Base-by-base conservation (phyloP, 2,329 filamentous ascomycete species). In the Phoma sp. region DNA sequence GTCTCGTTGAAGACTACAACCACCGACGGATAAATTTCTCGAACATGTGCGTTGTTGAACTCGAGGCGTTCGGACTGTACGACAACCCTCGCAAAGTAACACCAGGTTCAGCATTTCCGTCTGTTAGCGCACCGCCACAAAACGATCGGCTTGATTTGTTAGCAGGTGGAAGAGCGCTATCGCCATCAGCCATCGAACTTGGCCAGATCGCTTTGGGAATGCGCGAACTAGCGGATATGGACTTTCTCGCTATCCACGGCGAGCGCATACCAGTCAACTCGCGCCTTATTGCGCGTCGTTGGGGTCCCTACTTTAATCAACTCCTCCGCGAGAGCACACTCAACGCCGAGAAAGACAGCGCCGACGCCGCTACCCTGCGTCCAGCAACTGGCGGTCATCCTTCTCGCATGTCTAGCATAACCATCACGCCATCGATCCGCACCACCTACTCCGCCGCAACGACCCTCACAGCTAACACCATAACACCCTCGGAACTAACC, bases 1-100 rank as follows among this genome's bases (percentile, higher is more conserved):
- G 91, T 64, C 82, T 99, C 29, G 94, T 98, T 0, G 94, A 99
- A 65, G 95, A 99, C 75, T 99, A 99, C 76, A 98, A 98, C 72
- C 95, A 98, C 70, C 89, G 95, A 10, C 89, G 95, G 24, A 96
- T 99, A 76, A 99, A 99, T 76, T 99, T 98, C 73, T 91, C 90
- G 9, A 96, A 99, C 70, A 87, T 98, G 25, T 98, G 95, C 74
- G 90, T 98, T 83, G 94, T 99, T 8, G 95, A 99, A 75, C 82
- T 99, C 10, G 95, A 99, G 73, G 93, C 95, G 0, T 99, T 98
- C 78, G 95, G 95, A 1, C 87, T 99, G 38, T 98, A 97, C 74
- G 94, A 98, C 72, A 99, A 98, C 73, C 93, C 95, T 10, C 86
- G 93, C 61, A 90, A 88, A 72, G 86, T 83, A 0, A 81, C 85